phyloP scores from a whole-genome alignment of 208 protist species.

The Acanthamoeba lenticulata region DNA sequence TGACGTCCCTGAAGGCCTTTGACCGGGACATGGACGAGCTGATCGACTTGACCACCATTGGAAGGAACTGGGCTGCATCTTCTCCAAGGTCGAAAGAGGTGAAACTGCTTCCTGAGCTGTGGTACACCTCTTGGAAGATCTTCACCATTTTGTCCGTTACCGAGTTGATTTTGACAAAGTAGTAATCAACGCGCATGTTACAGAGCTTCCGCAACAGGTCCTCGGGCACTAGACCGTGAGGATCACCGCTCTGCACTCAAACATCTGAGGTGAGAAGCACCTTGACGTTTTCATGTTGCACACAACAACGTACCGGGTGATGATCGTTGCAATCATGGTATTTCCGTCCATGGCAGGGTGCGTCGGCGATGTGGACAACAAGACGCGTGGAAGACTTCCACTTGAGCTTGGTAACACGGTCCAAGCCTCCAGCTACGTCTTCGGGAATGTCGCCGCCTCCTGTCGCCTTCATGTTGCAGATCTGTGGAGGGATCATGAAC shows the following conservation, averaged over 20 bases:
- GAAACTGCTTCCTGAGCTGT: neutral
- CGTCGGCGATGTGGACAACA: conserved; percentile 19
- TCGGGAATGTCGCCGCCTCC: neutral
- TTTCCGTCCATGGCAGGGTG: neutral
- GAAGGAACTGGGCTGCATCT: neutral
- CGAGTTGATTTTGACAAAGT: conserved; percentile 14
- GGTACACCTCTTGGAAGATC: neutral
- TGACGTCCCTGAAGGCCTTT: neutral
- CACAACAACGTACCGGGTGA: neutral
- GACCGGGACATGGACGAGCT: neutral
- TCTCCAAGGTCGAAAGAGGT: neutral
- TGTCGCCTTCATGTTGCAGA: neutral
- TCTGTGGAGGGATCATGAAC: too few species aligned
- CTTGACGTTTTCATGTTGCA: neutral
- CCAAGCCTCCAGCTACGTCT: neutral
- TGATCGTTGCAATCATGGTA: conserved; percentile 11
- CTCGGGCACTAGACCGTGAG: neutral
- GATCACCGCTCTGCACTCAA: neutral
- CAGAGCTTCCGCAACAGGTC: neutral
- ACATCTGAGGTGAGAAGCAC: neutral
- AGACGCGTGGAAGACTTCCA: neutral
- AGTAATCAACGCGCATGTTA: neutral
- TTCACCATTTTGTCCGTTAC: conserved; percentile 19
- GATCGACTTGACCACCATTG: neutral
- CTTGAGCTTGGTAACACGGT: neutral